Conservation (phyloP, 73 alveolate species). For the Paramecium octaurelia region DNA sequence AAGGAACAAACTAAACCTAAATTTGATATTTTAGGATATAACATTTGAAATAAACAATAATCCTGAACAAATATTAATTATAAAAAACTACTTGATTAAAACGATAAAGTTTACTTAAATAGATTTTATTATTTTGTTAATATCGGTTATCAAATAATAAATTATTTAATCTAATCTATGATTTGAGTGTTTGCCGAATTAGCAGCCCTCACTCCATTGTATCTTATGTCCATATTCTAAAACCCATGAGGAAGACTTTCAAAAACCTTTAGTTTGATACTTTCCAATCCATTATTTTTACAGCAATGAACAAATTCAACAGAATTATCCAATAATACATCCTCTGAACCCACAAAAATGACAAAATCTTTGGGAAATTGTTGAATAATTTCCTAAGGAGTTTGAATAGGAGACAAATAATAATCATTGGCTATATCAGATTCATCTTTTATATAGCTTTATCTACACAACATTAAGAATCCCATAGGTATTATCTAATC, state of each 20-base stretch:
- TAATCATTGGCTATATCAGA: slow-evolving; percentile 65
- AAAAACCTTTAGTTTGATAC: slow-evolving; percentile 29
- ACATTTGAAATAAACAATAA: background rate
- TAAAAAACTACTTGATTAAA: background rate
- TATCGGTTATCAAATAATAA: background rate
- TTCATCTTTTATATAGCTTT: slow-evolving; percentile 69
- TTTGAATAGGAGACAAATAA: slow-evolving; percentile 68
- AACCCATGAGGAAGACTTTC: slow-evolving; percentile 32
- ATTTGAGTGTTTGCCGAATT: background rate
- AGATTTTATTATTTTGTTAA: background rate
- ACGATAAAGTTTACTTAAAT: background rate
- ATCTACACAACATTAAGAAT: slow-evolving; percentile 80
- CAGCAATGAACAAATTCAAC: slow-evolving; percentile 64
- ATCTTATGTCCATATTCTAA: background rate
- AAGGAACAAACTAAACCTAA: background rate
- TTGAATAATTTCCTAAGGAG: slow-evolving; percentile 53
- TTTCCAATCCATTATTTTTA: background rate
- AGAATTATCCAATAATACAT: slow-evolving; percentile 78
- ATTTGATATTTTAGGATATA: background rate
- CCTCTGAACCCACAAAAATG: slow-evolving; percentile 68
- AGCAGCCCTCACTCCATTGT: slow-evolving; percentile 2
- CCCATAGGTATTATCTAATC: slow-evolving; percentile 85
- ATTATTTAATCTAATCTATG: background rate
- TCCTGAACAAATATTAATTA: background rate
- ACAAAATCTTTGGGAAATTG: slow-evolving; percentile 64